Percentiles rank a stretch among this genome's conserved stretches.
These are phyloP conservation scores for Wickerhamomyces chambardii DNA, from an alignment of 805 yeast species.

Conservation along the genomic window DNA sequence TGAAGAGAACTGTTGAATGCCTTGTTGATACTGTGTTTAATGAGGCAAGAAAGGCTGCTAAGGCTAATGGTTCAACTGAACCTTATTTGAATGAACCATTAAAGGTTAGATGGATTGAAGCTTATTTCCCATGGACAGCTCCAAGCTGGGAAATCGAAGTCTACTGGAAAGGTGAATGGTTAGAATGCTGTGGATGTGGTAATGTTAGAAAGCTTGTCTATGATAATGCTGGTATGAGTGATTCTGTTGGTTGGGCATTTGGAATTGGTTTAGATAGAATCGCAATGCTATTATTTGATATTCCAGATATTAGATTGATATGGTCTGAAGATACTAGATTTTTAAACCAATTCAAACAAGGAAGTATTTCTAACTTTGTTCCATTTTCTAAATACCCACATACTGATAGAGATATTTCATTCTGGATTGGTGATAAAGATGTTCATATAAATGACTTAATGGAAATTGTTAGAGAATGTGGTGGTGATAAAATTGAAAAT, in stretches of 20 bases:
- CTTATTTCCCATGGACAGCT: conserved; percentile 96
- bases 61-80: conserved; percentile 47
- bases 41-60: conserved; percentile 55
- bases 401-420: conserved; percentile 78
- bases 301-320: conserved; percentile 90
- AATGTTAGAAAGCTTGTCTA: conserved; percentile 75
- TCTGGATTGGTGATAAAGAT: conserved; percentile 52
- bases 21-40: conserved; percentile 78
- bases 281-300: conserved; percentile 92
- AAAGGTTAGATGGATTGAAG: conserved; percentile 89
- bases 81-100: conserved; percentile 66
- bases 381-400: conserved; percentile 93
- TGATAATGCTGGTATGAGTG: conserved; percentile 57
- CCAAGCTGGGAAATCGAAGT: conserved; percentile 99
- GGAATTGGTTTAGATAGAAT: conserved; percentile 93
- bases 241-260: conserved; percentile 92
- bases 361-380: conserved; percentile 60
- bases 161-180: conserved; percentile 98
- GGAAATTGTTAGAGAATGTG: conserved; percentile 82
- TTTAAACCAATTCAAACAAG: conserved; percentile 56
- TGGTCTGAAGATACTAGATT: conserved; percentile 86
- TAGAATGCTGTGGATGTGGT: conserved; percentile 96
- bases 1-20: conserved; percentile 80
- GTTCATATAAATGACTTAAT: conserved; percentile 83
- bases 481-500: conserved; percentile 84